phyloP scores from a whole-genome alignment of 495 filamentous ascomycete genomes.

The Penicillium odoratum region DNA sequence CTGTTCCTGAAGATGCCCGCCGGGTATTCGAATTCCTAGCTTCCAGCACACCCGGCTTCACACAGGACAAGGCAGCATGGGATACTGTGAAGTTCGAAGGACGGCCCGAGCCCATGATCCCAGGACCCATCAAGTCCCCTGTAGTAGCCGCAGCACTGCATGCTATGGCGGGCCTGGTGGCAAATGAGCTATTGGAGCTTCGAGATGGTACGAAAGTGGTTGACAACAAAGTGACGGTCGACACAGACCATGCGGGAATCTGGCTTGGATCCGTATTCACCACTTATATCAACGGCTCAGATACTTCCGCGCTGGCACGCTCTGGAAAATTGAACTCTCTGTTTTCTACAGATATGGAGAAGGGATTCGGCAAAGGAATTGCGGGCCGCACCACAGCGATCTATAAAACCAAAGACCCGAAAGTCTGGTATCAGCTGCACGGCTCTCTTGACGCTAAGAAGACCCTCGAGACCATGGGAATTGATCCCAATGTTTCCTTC shows the following conservation, averaged over 20 bases:
- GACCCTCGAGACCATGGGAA: conserved; percentile 26
- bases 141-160: conserved; percentile 30
- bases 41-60: conserved; percentile 26
- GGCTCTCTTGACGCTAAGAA: conserved; percentile 29
- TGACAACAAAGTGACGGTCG: conserved; percentile 17
- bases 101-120: conserved; percentile 24
- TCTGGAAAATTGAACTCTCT: conserved; percentile 15
- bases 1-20: conserved; percentile 27
- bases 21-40: conserved; percentile 30
- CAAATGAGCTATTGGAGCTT: conserved; percentile 28
- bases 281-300: conserved; percentile 18
- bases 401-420: conserved; percentile 27
- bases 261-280: conserved; percentile 31
- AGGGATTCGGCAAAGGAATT: conserved; percentile 25
- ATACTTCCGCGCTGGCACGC: conserved; percentile 13
- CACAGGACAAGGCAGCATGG: conserved; percentile 21
- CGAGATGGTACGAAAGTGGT: conserved; percentile 20
- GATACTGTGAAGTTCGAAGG: conserved; percentile 32
- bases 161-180: conserved; percentile 31
- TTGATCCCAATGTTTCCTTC: conserved; percentile 19
- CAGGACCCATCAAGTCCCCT: conserved; percentile 25
- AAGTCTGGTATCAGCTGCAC: conserved; percentile 37
- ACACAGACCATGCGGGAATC: conserved; percentile 33
- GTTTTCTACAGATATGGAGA: conserved; percentile 24
- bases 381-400: conserved; percentile 27